phyloP scores from a whole-genome alignment of 441 rosid genomes.

The Bocquillonia castaneifolia region DNA sequence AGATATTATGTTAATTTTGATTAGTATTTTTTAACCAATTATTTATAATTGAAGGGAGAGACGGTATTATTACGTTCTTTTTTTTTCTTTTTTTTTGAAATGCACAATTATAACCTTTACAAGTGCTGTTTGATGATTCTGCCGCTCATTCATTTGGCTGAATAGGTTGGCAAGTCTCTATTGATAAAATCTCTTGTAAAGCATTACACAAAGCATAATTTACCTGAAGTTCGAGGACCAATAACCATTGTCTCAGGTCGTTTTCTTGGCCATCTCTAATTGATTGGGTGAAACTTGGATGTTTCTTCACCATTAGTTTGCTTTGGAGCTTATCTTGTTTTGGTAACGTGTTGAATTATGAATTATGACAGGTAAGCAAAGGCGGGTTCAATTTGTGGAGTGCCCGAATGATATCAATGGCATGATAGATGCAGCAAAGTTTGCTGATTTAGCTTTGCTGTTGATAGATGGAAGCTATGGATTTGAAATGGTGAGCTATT shows the following conservation, averaged over 20 bases:
- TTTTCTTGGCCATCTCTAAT: background rate
- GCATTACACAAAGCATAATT: slow-evolving; percentile 68
- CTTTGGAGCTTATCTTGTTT: slow-evolving; percentile 4
- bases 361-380: slow-evolving; percentile 53
- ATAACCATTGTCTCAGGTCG: slow-evolving; percentile 81
- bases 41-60: too few relatives aligned
- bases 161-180: slow-evolving; percentile 83
- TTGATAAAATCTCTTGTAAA: slow-evolving; percentile 73
- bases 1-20: background rate
- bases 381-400: slow-evolving; percentile 83
- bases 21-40: too few relatives aligned
- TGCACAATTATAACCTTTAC: too few relatives aligned
- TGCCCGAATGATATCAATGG: slow-evolving; percentile 94
- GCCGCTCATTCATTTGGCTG: background rate
- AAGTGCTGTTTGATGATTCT: background rate
- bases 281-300: background rate
- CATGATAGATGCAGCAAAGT: slow-evolving; percentile 88
- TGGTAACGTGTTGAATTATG: slow-evolving; percentile 25
- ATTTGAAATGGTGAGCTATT: slow-evolving; percentile 85
- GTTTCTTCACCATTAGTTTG: background rate
- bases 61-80: too few relatives aligned
- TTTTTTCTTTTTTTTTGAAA: too few relatives aligned
- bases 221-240: slow-evolving; percentile 84
- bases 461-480: slow-evolving; percentile 92
- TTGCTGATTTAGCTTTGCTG: slow-evolving; percentile 84